Percentiles rank a stretch among this genome's conserved stretches.
phyloP scores from a whole-genome alignment of 78 protist genomes.

The Pigoraptor vietnamica region DNA sequence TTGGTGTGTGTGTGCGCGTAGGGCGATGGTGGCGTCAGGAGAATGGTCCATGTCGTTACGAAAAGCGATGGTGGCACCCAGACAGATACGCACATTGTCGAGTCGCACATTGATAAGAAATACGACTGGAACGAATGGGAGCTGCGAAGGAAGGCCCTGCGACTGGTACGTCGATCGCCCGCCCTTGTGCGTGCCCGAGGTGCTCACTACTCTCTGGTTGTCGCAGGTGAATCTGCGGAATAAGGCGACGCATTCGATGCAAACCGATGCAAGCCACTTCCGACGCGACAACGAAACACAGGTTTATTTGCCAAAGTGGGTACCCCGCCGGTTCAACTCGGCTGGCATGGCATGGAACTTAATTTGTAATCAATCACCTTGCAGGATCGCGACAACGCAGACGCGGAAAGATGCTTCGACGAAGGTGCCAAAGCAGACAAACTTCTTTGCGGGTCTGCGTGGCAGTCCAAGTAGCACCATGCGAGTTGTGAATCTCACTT shows the following conservation, averaged over 20 bases:
- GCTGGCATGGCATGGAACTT: too few relatives aligned
- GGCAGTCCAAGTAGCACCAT: background rate
- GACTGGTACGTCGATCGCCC: constrained; percentile 17
- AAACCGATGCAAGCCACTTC: constrained; percentile 15
- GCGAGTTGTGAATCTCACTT: background rate
- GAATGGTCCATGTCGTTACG: background rate
- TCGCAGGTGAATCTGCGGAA: constrained; percentile 28
- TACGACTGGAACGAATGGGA: constrained; percentile 63
- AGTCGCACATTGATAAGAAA: constrained; percentile 12
- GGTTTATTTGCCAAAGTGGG: constrained; percentile 17
- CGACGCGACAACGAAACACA: constrained; percentile 42
- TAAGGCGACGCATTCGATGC: constrained; percentile 31
- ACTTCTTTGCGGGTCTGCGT: background rate
- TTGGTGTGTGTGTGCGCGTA: too few relatives aligned
- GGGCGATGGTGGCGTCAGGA: background rate
- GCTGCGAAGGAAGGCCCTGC: constrained; percentile 50
- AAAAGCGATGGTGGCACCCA: background rate
- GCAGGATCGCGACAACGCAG: background rate
- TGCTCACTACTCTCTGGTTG: too few relatives aligned
- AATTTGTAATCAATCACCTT: too few relatives aligned
- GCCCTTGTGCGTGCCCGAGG: background rate
- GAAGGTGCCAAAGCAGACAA: background rate
- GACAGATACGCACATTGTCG: background rate
- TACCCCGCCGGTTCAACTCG: background rate
- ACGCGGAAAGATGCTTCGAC: background rate